These are phyloP conservation scores for Phyllosticta citribraziliensis DNA, from an alignment of 2,329 filamentous ascomycete genomes.

Conservation along the genomic window DNA sequence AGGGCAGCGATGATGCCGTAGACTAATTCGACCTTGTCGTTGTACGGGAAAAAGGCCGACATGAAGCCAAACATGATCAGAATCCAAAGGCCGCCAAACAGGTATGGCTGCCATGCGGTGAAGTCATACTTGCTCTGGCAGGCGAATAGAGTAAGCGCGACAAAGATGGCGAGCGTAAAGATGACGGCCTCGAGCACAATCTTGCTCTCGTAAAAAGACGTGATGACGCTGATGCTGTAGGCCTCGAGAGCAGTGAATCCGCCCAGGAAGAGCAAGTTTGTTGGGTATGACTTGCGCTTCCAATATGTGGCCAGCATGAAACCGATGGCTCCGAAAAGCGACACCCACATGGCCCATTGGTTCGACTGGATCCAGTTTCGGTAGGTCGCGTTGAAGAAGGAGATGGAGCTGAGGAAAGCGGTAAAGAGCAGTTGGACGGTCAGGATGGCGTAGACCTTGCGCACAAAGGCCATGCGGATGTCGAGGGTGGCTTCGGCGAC, in stretches of 20 bases:
- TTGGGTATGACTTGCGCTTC: conserved; percentile 93
- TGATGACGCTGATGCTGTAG: conserved; percentile 85
- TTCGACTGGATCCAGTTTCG: conserved; percentile 79
- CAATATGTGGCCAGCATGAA: conserved; percentile 86
- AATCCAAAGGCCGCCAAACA: conserved; percentile 84
- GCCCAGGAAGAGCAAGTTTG: conserved; percentile 83
- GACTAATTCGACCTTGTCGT: conserved; percentile 70
- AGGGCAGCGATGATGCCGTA: conserved; percentile 76
- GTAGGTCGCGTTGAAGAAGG: conserved; percentile 75
- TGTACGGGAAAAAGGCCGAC: conserved; percentile 77
- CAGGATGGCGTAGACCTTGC: conserved; percentile 96
- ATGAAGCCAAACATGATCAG: conserved; percentile 90
- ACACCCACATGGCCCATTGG: conserved; percentile 74
- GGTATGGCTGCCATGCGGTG: conserved; percentile 91
- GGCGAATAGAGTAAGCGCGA: conserved; percentile 65
- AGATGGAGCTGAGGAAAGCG: conserved; percentile 67
- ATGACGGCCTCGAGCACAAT: conserved; percentile 87
- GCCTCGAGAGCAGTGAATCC: conserved; percentile 88
- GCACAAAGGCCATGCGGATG: conserved; percentile 92
- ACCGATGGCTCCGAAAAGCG: conserved; percentile 71
- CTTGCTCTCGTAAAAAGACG: conserved; percentile 74
- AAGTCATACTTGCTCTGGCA: conserved; percentile 99
- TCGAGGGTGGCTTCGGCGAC: conserved; percentile 90
- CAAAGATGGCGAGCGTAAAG: conserved; percentile 63
- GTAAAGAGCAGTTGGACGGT: conserved; percentile 90